Percentiles rank a stretch among this genome's conserved stretches.
phyloP scores from a whole-genome alignment of 768 basidiomycete species.

The Mycena haematopus region DNA sequence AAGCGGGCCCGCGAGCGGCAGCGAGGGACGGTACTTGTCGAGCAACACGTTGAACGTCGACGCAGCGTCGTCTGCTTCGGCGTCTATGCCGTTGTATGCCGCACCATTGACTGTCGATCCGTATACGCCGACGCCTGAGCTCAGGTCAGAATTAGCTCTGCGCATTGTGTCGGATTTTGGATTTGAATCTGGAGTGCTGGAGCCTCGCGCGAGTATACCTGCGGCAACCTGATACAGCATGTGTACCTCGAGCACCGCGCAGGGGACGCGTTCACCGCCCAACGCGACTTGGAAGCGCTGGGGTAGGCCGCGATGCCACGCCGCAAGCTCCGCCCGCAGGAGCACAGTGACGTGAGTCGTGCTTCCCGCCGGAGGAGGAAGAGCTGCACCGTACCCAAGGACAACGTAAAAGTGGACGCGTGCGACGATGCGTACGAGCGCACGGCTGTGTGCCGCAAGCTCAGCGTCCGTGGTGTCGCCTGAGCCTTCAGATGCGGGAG shows the following conservation, averaged over 20 bases:
- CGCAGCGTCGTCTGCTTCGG: constrained; percentile 30
- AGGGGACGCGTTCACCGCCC: constrained; percentile 29
- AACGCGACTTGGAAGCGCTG: constrained; percentile 35
- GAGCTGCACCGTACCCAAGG: constrained; percentile 26
- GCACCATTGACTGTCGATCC: neutral
- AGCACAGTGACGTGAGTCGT: neutral
- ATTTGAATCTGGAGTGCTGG: neutral
- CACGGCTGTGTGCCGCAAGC: constrained; percentile 32
- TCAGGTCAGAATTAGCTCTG: neutral
- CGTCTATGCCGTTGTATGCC: neutral
- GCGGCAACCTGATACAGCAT: constrained; percentile 39
- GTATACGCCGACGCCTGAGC: neutral
- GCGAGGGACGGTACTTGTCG: constrained; percentile 34
- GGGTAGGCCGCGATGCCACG: constrained; percentile 37
- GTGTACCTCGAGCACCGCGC: constrained; percentile 37
- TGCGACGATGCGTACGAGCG: constrained; percentile 34
- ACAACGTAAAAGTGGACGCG: constrained; percentile 37
- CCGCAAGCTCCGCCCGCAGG: constrained; percentile 31
- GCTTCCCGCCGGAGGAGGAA: neutral
- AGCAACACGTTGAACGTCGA: constrained; percentile 39
- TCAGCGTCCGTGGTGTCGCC: constrained; percentile 6
- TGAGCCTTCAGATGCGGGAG: neutral
- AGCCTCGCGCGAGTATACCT: constrained; percentile 34
- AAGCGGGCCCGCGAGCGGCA: constrained; percentile 32
- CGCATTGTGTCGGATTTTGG: neutral